A percentile compares a stretch with the other conserved stretches of the same genome.
phyloP scores from a whole-genome alignment of 768 basidiomycete genomes.

The Xanthoconium purpureum region DNA sequence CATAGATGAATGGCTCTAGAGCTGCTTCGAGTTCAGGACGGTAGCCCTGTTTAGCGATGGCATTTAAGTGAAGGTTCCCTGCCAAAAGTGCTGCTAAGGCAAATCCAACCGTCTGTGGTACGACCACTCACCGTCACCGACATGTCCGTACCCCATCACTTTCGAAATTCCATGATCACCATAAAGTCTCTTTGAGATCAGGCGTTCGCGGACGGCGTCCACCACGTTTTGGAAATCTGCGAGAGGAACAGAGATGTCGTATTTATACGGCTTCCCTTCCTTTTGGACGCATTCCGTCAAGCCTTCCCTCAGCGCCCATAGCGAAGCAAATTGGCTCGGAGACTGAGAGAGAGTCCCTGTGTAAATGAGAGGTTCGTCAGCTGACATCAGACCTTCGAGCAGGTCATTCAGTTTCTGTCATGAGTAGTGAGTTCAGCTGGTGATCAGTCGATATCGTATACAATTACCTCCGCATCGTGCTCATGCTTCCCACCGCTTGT shows the following conservation, averaged over 20 bases:
- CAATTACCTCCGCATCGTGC: slow-evolving; percentile 85
- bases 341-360: slow-evolving; percentile 92
- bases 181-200: slow-evolving; percentile 67
- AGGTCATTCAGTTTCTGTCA: slow-evolving; percentile 82
- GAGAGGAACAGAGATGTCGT: slow-evolving; percentile 89
- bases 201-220: slow-evolving; percentile 69
- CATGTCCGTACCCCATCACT: slow-evolving; percentile 92
- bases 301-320: slow-evolving; percentile 92
- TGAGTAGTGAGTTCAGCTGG: slow-evolving; percentile 6
- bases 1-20: slow-evolving; percentile 93
- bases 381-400: slow-evolving; percentile 72
- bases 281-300: slow-evolving; percentile 91
- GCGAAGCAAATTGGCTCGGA: slow-evolving; percentile 79
- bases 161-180: slow-evolving; percentile 73
- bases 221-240: slow-evolving; percentile 85
- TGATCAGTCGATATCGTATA: slow-evolving; percentile 4
- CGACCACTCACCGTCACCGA: slow-evolving; percentile 79
- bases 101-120: neutral
- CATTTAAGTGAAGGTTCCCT: slow-evolving; percentile 95
- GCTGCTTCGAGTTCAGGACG: slow-evolving; percentile 80
- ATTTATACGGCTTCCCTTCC: slow-evolving; percentile 95
- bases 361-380: slow-evolving; percentile 72
- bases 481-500: slow-evolving; percentile 91
- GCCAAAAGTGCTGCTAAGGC: slow-evolving; percentile 1
- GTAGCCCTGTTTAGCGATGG: slow-evolving; percentile 73